Base-by-base conservation (phyloP, 2,329 filamentous ascomycete species). In the Fusarium denticulatum region DNA sequence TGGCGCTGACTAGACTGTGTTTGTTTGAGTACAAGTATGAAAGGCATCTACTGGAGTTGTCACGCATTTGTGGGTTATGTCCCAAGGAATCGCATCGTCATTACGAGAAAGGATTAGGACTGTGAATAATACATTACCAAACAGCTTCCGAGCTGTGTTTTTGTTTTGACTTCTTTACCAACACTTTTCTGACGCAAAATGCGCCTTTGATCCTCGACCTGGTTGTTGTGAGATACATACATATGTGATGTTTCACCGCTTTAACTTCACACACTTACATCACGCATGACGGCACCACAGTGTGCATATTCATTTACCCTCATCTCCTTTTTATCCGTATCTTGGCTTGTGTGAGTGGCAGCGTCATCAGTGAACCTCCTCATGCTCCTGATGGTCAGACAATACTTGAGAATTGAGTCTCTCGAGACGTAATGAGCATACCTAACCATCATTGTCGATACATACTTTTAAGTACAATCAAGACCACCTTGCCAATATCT, bases 1-100 rank as follows among this genome's bases (percentile, higher is more conserved):
- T 79, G 90, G 90, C 47, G 87, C 87, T 55, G 83, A 85, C 53
- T 79, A 72, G 57, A 55, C 15, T 53, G 26, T 52, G n/a, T 32
- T 36, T 40, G 26, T 42, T 53, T 40, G 22, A 60, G 32, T n/a
- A n/a, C n/a, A n/a, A n/a, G n/a, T 50, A 62, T 45, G 20, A 40
- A 40, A 32, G 39, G 63, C 68, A 72, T 72, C 45, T 63, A 58
- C 40, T 32, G 55, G 68, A 69, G 60, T 70, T 72, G 50, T 37
- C 43, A 45, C 49, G 43, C 50, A 40, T 63, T 55, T 49, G 42
- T 50, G 36, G 49, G 18, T 32, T 37, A 55, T 46, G 26, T 57
- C 46, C 45, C 59, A 16, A 39, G 12, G 58, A 56, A 53, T 20
- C 28, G 58, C 52, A 49, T 16, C 40, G 24, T 46, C 28, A 30